Evolutionary conservation across 352 stramenopile species (phyloP).

Genomic region (Pythium rhizo-oryzae): DNA sequence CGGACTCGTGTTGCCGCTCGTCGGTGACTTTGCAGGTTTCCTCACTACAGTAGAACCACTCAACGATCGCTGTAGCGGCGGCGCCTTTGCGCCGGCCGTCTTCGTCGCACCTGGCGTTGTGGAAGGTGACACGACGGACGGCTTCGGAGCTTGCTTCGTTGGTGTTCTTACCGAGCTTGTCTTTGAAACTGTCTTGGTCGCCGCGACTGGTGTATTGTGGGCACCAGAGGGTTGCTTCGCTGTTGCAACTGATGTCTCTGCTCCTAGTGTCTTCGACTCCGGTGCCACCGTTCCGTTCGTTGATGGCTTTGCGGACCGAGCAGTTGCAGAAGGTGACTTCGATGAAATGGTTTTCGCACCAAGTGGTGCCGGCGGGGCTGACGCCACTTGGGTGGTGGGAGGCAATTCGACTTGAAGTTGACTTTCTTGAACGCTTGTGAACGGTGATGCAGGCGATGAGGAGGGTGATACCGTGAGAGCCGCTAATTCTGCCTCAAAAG

Average conservation of each 20-base stretch:
- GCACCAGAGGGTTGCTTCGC: neutral
- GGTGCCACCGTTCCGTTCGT: neutral
- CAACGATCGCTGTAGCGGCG: constrained; percentile 16
- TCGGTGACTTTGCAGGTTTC: constrained; percentile 30
- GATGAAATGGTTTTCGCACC: neutral
- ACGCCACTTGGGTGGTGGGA: neutral
- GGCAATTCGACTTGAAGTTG: neutral
- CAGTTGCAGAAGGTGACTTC: neutral
- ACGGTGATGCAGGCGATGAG: neutral
- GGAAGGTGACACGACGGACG: neutral
- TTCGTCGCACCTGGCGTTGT: constrained; percentile 4
- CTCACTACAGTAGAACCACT: constrained; percentile 20
- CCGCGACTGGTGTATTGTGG: neutral
- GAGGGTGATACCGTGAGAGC: neutral
- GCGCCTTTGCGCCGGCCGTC: constrained; percentile 14
- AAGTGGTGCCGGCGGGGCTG: neutral
- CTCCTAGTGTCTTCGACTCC: neutral
- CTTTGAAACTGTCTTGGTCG: neutral
- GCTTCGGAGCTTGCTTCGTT: constrained; percentile 2
- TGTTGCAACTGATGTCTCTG: neutral
- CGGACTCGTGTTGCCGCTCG: constrained; percentile 7
- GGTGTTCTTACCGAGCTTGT: neutral
- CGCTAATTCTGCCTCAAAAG: neutral
- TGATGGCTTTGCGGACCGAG: neutral
- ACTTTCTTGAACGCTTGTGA: neutral